phyloP scores from a whole-genome alignment of 2,329 filamentous ascomycete genomes.

The Microsporum audouinii region DNA sequence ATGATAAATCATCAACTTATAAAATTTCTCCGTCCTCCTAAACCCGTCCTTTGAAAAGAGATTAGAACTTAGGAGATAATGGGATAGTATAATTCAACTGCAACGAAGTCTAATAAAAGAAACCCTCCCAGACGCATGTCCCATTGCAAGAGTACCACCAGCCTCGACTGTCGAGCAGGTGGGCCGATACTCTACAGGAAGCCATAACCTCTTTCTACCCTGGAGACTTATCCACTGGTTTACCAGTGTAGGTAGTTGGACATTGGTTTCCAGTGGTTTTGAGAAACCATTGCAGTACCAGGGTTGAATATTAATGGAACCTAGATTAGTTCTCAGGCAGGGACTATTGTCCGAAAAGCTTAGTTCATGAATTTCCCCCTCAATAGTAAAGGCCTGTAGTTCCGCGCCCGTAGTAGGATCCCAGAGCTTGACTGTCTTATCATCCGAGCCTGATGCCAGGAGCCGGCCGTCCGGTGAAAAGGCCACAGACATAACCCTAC shows the following conservation, averaged over 20 bases:
- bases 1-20: not conserved
- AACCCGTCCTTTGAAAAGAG: not conserved
- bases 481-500: slow-evolving; percentile 1
- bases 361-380: not conserved
- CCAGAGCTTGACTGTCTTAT: slow-evolving; percentile 10
- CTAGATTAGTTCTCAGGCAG: not conserved
- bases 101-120: not conserved
- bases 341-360: not conserved
- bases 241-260: not conserved
- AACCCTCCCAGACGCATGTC: not conserved
- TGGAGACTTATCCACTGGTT: not conserved
- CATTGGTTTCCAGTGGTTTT: not conserved
- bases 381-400: slow-evolving; percentile 53
- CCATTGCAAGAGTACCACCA: not conserved
- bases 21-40: not conserved
- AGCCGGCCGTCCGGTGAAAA: slow-evolving; percentile 9
- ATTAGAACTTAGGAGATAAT: not conserved
- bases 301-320: not conserved
- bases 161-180: not conserved
- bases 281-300: not conserved
- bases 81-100: not conserved
- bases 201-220: slow-evolving; percentile 3
- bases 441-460: slow-evolving; percentile 9
- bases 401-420: not conserved
- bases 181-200: slow-evolving; percentile 1